Evolutionary conservation across 2,329 filamentous ascomycete species (phyloP).

Genomic region (Penicillium decumbens): DNA sequence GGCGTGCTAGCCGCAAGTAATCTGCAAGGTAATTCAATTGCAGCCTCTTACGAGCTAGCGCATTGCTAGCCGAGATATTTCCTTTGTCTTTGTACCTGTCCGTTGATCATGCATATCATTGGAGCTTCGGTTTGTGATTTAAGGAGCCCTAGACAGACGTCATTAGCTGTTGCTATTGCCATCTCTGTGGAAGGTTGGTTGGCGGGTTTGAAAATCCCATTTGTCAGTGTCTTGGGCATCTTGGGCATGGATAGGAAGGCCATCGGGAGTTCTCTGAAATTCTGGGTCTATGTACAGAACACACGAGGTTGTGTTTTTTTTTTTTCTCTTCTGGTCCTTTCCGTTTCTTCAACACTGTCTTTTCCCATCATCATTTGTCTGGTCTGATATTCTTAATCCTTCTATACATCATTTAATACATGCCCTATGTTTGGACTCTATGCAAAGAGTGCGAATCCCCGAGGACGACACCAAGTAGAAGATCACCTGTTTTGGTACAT

Average conservation of each 20-base stretch:
- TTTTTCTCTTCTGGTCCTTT: background rate
- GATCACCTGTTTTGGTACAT: too few relatives aligned
- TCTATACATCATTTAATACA: constrained; percentile 24
- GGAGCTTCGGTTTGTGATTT: constrained; percentile 29
- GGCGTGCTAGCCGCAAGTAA: constrained; percentile 52
- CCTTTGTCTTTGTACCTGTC: constrained; percentile 13
- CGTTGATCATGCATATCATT: constrained; percentile 30
- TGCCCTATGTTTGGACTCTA: constrained; percentile 2
- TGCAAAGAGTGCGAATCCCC: background rate
- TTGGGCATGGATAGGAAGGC: constrained; percentile 14
- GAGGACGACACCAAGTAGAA: background rate
- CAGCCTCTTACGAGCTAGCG: background rate
- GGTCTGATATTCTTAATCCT: constrained; percentile 7
- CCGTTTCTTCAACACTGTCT: constrained; percentile 12
- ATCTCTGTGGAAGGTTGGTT: constrained; percentile 13
- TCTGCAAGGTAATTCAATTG: background rate
- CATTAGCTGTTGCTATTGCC: constrained; percentile 5
- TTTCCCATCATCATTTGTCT: constrained; percentile 2
- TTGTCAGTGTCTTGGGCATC: constrained; percentile 20
- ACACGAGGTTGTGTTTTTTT: constrained; percentile 18
- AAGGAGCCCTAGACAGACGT: constrained; percentile 9
- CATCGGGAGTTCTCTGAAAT: constrained; percentile 11
- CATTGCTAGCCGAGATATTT: background rate
- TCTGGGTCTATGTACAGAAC: constrained; percentile 20
- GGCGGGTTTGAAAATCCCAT: constrained; percentile 13